Evolutionary conservation across 192 early-diverging fungal species (phyloP).

Genomic region (Endogone sp.): DNA sequence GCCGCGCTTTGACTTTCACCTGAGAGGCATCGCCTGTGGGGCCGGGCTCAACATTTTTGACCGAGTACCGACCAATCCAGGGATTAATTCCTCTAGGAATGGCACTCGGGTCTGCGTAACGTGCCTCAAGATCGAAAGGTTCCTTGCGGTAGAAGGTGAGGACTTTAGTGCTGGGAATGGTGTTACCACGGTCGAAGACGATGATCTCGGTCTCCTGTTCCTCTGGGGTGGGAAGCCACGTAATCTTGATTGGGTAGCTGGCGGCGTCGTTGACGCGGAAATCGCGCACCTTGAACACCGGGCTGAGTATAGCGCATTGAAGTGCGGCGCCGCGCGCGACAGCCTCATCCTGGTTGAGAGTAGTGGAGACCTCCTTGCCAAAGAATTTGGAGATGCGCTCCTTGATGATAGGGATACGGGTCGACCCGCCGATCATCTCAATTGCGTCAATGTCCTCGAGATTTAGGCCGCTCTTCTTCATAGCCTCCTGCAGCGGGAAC

Average conservation of each 20-base stretch:
- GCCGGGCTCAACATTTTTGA: slow-evolving; percentile 73
- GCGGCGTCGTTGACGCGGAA: slow-evolving; percentile 91
- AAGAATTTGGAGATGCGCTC: slow-evolving; percentile 85
- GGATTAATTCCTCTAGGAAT: slow-evolving; percentile 75
- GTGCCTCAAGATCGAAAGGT: slow-evolving; percentile 78
- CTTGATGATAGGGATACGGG: slow-evolving; percentile 94
- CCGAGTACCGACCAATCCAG: slow-evolving; percentile 80
- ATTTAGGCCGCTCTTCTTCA: slow-evolving; percentile 70
- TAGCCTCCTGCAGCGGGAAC: slow-evolving; percentile 69
- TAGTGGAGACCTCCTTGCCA: slow-evolving; percentile 81
- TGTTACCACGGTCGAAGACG: slow-evolving; percentile 84
- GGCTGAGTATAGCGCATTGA: slow-evolving; percentile 95
- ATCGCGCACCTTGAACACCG: slow-evolving; percentile 97
- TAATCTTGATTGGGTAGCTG: slow-evolving; percentile 83
- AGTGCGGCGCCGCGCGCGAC: slow-evolving; percentile 94
- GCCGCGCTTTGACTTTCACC: slow-evolving; percentile 88
- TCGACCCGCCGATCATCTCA: slow-evolving; percentile 91
- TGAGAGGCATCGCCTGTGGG: slow-evolving; percentile 66
- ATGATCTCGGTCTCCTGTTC: slow-evolving; percentile 77
- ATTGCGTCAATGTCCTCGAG: slow-evolving; percentile 88
- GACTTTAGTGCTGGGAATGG: slow-evolving; percentile 86
- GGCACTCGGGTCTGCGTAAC: slow-evolving; percentile 64
- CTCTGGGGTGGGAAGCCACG: slow-evolving; percentile 78
- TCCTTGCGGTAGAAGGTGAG: slow-evolving; percentile 88
- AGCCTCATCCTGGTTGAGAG: slow-evolving; percentile 98